Base-by-base conservation (phyloP, 371 early-diverging fungal genomes). In the Mortierella sp. region DNA sequence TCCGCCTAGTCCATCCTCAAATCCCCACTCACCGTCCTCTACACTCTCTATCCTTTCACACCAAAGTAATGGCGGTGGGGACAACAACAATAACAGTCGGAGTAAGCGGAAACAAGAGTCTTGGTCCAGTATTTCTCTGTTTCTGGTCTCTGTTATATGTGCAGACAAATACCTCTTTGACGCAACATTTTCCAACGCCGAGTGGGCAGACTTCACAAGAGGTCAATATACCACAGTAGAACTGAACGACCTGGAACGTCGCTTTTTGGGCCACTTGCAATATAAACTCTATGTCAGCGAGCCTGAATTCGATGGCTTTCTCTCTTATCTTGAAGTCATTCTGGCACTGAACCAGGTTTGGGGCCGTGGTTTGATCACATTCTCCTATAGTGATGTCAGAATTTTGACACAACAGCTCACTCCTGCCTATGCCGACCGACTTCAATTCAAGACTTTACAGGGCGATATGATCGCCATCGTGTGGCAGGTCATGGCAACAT, bases 141-240 rank as follows among this genome's bases (percentile, higher is more conserved):
- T 85, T 40, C 65, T 84, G 1, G 79, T 72, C 24, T 64, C 83
- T 0, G 72, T 83, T 64, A 81, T 84, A 30, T 80, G 73, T 64
- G 77, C 74, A 43, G 77, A 85, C 72, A 84, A 84, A 39, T 78
- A 78, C 58, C 68, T 77, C 37, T 73, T 63, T 64, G 90, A 89
- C 72, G 83, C 87, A 30, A 90, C 90, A 0, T 92, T 86, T 77
- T 75, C 89, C 6, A 90, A 91, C 74, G 76, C 83, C 3, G 91
- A 91, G 61, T 92, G 91, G 92, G 85, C 86, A 52, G 88, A 88
- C 45, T 88, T 86, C 68, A 88, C 89, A 9, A 78, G 85, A 8
- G 84, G 84, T 49, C 75, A 78, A 8, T 91, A 88, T 68, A 75
- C 85, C 8, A 84, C 73, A 18, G 40, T 68, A 30, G 85, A 87